phyloP scores from a whole-genome alignment of 306 rosid species.

The apple (Malus domestica) region ASM211411v1 NC_041804.1:24156501-24157000 shows the following conservation, averaged over 20 bases:
- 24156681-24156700: not conserved
- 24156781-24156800: not conserved
- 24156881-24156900: too few species aligned
- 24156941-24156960: too few species aligned
- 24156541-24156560: not conserved
- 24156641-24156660: not conserved
- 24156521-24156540: not conserved
- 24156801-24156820: not conserved
- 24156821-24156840: not conserved
- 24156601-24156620: not conserved
- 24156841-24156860: not conserved
- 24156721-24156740: not conserved
- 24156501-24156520: not conserved
- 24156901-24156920: too few species aligned
- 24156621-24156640: not conserved
- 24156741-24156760: slow-evolving; percentile 18
- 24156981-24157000: too few species aligned
- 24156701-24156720: not conserved
- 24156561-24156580: not conserved
- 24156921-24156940: too few species aligned
- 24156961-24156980: too few species aligned
- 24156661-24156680: not conserved
- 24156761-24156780: not conserved
- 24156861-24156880: too few species aligned
- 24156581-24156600: not conserved